Evolutionary conservation across 2,329 filamentous ascomycete species (phyloP).

Genomic region (Botrytis galanthina): DNA sequence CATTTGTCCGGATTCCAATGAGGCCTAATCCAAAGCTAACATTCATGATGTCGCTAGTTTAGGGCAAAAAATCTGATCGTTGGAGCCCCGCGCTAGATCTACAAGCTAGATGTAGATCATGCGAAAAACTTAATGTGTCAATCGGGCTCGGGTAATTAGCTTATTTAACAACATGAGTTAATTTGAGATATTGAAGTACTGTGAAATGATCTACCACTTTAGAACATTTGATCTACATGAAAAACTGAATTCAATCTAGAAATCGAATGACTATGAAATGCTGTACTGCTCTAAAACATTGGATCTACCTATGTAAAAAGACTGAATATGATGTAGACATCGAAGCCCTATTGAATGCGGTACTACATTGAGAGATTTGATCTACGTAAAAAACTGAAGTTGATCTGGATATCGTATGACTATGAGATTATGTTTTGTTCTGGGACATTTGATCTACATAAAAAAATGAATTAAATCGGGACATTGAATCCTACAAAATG

Average conservation of each 20-base stretch:
- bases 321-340: neutral
- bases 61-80: neutral
- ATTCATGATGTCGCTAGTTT: neutral
- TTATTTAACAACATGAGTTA: neutral
- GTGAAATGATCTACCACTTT: too few species aligned
- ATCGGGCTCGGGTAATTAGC: neutral
- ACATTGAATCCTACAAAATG: accelerated
- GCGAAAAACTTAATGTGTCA: neutral
- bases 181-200: neutral
- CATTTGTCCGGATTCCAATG: neutral
- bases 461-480: accelerated
- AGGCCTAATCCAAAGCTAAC: neutral
- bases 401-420: too few species aligned
- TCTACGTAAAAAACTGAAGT: too few species aligned
- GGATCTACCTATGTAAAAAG: accelerated
- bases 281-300: neutral
- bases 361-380: too few species aligned
- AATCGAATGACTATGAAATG: accelerated
- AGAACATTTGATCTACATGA: neutral
- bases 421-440: too few species aligned
- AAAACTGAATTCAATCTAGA: too few species aligned
- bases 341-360: too few species aligned
- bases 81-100: neutral
- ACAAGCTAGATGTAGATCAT: neutral
- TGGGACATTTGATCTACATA: neutral